phyloP scores from a whole-genome alignment of 108 stramenopile genomes.

The Conticribra guillardii region DNA sequence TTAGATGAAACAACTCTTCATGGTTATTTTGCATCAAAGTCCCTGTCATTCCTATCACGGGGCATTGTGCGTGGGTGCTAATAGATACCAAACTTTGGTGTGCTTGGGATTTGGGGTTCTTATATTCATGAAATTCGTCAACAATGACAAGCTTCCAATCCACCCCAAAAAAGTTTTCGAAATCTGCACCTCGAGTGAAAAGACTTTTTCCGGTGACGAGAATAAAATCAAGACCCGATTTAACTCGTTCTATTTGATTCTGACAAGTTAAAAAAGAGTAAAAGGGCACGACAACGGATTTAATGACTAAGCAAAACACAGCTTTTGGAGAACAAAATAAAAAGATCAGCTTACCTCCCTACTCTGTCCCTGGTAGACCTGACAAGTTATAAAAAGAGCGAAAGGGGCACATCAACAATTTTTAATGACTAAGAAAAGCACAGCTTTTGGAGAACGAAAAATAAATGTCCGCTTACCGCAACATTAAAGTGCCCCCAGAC shows the following conservation, averaged over 20 bases:
- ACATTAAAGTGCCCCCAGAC: slow-evolving; percentile 84
- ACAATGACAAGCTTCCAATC: slow-evolving; percentile 83
- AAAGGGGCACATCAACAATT: too few relatives aligned
- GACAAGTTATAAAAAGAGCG: too few relatives aligned
- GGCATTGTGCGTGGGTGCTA: slow-evolving; percentile 36
- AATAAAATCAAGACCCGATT: slow-evolving; percentile 66
- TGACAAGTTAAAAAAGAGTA: too few relatives aligned
- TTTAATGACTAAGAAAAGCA: too few relatives aligned
- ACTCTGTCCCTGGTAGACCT: slow-evolving; percentile 37
- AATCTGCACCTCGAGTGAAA: slow-evolving; percentile 49
- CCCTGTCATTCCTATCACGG: slow-evolving; percentile 53
- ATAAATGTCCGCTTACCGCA: too few relatives aligned
- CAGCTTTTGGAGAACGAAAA: too few relatives aligned
- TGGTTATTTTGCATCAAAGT: slow-evolving; percentile 62
- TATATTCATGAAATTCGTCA: slow-evolving; percentile 88
- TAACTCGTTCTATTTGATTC: slow-evolving; percentile 54
- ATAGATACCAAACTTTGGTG: slow-evolving; percentile 33
- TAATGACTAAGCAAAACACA: too few relatives aligned
- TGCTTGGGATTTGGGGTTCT: slow-evolving; percentile 43
- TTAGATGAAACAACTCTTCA: slow-evolving; percentile 72
- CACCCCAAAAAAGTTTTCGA: slow-evolving; percentile 41
- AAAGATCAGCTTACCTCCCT: too few relatives aligned
- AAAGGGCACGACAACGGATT: too few relatives aligned
- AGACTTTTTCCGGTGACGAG: slow-evolving; percentile 64
- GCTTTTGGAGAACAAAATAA: too few relatives aligned